Evolutionary conservation across 805 yeast species (phyloP).

Genomic region (Kazachstania viticola): DNA sequence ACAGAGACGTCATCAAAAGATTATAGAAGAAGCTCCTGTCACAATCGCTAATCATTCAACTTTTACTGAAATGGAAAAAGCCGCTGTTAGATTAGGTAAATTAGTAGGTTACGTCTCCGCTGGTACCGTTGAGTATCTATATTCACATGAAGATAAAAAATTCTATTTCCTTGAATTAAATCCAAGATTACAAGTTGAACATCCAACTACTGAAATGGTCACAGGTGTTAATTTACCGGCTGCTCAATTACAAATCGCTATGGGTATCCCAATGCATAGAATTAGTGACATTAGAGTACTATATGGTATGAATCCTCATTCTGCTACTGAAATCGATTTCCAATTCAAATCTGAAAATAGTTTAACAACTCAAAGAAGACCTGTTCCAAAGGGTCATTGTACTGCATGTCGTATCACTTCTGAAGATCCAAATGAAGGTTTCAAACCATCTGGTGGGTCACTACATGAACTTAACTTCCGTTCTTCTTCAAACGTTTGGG

Average conservation of each 20-base stretch:
- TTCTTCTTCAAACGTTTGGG: slow-evolving; percentile 98
- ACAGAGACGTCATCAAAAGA: slow-evolving; percentile 98
- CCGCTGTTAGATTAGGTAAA: slow-evolving; percentile 94
- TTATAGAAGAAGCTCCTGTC: slow-evolving; percentile 98
- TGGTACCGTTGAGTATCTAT: slow-evolving; percentile 96
- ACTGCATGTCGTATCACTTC: slow-evolving; percentile 98
- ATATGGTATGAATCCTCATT: slow-evolving; percentile 94
- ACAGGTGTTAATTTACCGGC: slow-evolving; percentile 97
- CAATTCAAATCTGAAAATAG: slow-evolving; percentile 68
- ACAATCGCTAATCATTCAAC: slow-evolving; percentile 83
- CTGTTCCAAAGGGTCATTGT: slow-evolving; percentile 95
- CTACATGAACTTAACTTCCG: slow-evolving; percentile 93
- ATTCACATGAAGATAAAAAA: slow-evolving; percentile 87
- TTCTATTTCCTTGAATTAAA: slow-evolving; percentile 93
- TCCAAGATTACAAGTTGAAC: slow-evolving; percentile 98
- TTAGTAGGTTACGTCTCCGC: slow-evolving; percentile 98
- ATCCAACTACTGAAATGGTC: slow-evolving; percentile 99
- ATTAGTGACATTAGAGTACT: slow-evolving; percentile 83
- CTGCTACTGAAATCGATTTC: slow-evolving; percentile 82
- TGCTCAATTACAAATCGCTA: slow-evolving; percentile 96
- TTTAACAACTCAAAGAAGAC: slow-evolving; percentile 73
- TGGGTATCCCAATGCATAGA: slow-evolving; percentile 97
- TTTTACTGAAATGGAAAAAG: slow-evolving; percentile 85
- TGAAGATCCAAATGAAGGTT: slow-evolving; percentile 98
- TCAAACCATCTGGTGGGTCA: slow-evolving; percentile 96